These are phyloP conservation scores for Datisca glomerata DNA, from an alignment of 306 rosid genomes.

Conservation along the genomic window DNA sequence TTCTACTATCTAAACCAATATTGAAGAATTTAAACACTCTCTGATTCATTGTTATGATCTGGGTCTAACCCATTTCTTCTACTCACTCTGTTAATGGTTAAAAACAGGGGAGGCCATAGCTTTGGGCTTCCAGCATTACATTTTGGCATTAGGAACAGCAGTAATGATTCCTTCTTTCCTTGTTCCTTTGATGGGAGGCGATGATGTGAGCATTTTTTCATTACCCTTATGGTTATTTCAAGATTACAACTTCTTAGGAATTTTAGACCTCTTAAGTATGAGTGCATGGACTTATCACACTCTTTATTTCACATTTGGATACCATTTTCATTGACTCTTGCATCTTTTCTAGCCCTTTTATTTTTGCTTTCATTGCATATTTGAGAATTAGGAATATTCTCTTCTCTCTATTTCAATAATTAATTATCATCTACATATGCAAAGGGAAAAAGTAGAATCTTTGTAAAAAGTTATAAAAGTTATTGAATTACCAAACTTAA, in stretches of 20 bases:
- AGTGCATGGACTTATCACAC: neutral
- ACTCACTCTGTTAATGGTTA: constrained; percentile 12
- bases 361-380: neutral
- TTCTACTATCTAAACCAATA: neutral
- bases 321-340: constrained; percentile 7
- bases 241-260: no score
- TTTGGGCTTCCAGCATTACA: constrained; percentile 95
- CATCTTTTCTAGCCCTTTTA: neutral
- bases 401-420: neutral
- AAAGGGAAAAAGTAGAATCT: no score
- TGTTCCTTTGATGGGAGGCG: constrained; percentile 95
- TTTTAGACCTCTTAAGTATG: no score
- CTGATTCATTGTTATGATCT: no score
- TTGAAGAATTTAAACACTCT: no score
- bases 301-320: constrained; percentile 1
- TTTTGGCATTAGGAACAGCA: constrained; percentile 94
- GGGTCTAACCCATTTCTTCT: no score
- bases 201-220: constrained; percentile 50
- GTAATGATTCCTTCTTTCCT: constrained; percentile 98
- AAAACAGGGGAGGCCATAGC: constrained; percentile 76
- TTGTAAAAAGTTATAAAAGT: no score
- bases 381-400: neutral
- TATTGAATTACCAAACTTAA: no score
- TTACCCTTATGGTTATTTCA: no score
- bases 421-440: no score